Evolutionary conservation across 2,329 filamentous ascomycete genomes (phyloP).

Genomic region (Raffaelea ambrosiae): DNA sequence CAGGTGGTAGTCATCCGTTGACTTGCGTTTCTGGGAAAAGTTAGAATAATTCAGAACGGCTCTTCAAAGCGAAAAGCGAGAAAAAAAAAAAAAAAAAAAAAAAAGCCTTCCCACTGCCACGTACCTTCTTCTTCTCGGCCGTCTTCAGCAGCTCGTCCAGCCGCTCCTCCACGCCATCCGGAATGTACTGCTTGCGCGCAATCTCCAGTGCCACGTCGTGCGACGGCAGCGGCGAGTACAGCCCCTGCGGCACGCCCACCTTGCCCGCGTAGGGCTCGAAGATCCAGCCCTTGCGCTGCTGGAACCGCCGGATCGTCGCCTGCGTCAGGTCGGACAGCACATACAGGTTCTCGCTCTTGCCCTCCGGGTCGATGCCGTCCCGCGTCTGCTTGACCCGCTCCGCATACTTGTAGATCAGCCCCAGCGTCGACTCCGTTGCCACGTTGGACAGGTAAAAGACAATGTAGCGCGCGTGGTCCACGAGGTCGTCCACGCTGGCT

Average conservation of each 20-base stretch:
- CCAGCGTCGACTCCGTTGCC: constrained; percentile 78
- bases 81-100: neutral
- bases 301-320: constrained; percentile 72
- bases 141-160: constrained; percentile 60
- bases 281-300: constrained; percentile 76
- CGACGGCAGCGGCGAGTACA: constrained; percentile 67
- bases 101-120: constrained; percentile 7
- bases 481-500: constrained; percentile 55
- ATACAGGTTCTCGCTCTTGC: constrained; percentile 67
- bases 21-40: constrained; percentile 45
- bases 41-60: too few relatives aligned
- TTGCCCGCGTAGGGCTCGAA: constrained; percentile 79
- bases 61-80: neutral
- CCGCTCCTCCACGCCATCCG: constrained; percentile 65
- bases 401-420: constrained; percentile 82
- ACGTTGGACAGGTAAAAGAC: constrained; percentile 80
- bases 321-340: constrained; percentile 82
- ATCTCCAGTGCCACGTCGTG: constrained; percentile 77
- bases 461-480: constrained; percentile 81
- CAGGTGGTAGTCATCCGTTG: constrained; percentile 37
- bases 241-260: constrained; percentile 67
- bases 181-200: constrained; percentile 76
- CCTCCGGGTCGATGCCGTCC: constrained; percentile 60
- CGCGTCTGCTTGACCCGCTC: constrained; percentile 86
- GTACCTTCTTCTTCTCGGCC: constrained; percentile 65